Evolutionary conservation across 1,284 basidiomycete genomes (phyloP).

Genomic region (Apiotrichum laibachii): DNA sequence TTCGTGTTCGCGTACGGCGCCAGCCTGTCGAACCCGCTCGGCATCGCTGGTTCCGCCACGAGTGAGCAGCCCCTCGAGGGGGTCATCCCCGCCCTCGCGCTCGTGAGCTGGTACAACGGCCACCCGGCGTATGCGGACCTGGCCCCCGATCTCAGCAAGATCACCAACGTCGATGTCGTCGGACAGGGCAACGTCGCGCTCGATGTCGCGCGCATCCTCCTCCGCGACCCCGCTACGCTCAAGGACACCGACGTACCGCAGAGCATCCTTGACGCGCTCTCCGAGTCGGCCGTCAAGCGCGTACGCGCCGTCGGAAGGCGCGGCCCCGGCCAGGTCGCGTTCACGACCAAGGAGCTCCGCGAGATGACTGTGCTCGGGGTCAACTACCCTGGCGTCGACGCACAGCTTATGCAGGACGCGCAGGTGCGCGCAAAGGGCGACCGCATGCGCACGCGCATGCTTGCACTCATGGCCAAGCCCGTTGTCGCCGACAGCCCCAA

Average conservation of each 20-base stretch:
- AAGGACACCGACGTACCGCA: slow-evolving; percentile 76
- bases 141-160: slow-evolving; percentile 56
- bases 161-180: slow-evolving; percentile 75
- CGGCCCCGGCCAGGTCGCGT: slow-evolving; percentile 84
- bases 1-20: slow-evolving; percentile 55
- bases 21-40: slow-evolving; percentile 46
- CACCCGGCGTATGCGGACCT: slow-evolving; percentile 65
- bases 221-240: slow-evolving; percentile 64
- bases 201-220: slow-evolving; percentile 86
- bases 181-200: slow-evolving; percentile 96
- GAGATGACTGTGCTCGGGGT: slow-evolving; percentile 81
- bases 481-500: slow-evolving; percentile 45
- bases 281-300: slow-evolving; percentile 58
- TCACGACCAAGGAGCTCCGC: slow-evolving; percentile 90
- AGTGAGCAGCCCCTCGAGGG: slow-evolving; percentile 54
- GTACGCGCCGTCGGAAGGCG: slow-evolving; percentile 82
- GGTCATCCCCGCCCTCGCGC: slow-evolving; percentile 73
- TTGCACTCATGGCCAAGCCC: slow-evolving; percentile 52
- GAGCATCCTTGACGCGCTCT: slow-evolving; percentile 68
- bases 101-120: slow-evolving; percentile 97
- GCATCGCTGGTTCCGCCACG: slow-evolving; percentile 57
- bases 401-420: slow-evolving; percentile 43
- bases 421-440: slow-evolving; percentile 46
- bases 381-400: slow-evolving; percentile 45
- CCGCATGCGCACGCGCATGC: slow-evolving; percentile 54